Evolutionary conservation across 2,329 filamentous ascomycete species (phyloP), one percentile per base, ranked within the genome.

Genomic region (Fusarium cyanostomum): DNA sequence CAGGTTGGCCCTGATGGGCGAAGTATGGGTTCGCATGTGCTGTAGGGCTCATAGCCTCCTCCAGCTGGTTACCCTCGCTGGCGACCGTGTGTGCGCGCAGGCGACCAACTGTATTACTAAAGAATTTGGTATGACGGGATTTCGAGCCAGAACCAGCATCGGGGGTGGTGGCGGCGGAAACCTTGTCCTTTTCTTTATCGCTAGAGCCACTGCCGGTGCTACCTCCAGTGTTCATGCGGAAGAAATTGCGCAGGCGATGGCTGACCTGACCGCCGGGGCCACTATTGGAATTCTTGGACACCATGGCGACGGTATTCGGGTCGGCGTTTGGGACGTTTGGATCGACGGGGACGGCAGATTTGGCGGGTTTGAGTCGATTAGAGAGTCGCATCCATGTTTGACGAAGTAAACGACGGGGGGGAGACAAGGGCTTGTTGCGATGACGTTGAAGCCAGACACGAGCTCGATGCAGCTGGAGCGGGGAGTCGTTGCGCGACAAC

Each of bases 11-110:
- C 79, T 99, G 95, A 75, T 98, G 95, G 67, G 89, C 91, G 77
- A 98, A 99, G 79, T 99, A 99, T 15, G 95, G 95, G 76, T 99
- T 99, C 65, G 93, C 94, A 73, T 94, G 89, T 48, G 94, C 94
- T 5, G 93, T 98, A 24, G 95, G 95, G 73, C 94, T 97, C 72
- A 96, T 84, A 61, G 87, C 83, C 77, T 97, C 94, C 69, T 97
- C 94, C 66, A 97, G 84, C 56, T 90, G 87, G 74, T 97, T 93
- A 69, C 94, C 94, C 79, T 97, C 94, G 78, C 93, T 97, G 68
- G 92, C 92, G 54, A 96, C 92, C 24, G 94, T 98, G 59, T 91
- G 89, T 31, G 93, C 96, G 71, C 94, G 89, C 74, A 94, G 92
- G 70, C 94, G 90, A 73, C 90, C 90, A 73, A 96, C 92, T 70